A percentile compares a stretch with the other conserved stretches of the same genome.
Evolutionary conservation across 2,329 filamentous ascomycete species (phyloP).

Genomic region (Penicillium nordicum): DNA sequence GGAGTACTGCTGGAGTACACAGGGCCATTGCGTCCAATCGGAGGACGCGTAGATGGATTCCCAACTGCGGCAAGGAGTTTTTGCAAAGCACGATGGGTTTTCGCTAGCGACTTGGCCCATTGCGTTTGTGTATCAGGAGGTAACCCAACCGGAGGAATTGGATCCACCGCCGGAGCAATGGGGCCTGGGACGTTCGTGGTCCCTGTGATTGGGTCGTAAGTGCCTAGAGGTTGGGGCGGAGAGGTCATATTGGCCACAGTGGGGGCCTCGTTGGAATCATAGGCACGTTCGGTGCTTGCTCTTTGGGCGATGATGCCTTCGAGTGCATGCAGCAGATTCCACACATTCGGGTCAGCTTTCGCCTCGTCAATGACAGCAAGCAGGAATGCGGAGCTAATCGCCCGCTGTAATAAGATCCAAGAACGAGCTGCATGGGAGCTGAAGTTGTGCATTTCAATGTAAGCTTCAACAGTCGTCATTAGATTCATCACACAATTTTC

Average conservation of each 20-base stretch:
- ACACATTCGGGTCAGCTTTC: constrained; percentile 40
- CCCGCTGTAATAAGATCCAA: constrained; percentile 48
- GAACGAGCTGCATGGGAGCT: constrained; percentile 45
- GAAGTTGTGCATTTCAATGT: constrained; percentile 53
- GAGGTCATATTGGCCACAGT: constrained; percentile 18
- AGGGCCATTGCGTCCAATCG: constrained; percentile 13
- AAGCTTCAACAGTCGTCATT: constrained; percentile 57
- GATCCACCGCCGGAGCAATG: constrained; percentile 26
- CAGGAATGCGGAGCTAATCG: constrained; percentile 48
- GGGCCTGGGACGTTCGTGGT: constrained; percentile 28
- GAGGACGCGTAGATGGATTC: constrained; percentile 20
- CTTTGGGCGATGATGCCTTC: constrained; percentile 46
- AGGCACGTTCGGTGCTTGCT: constrained; percentile 36
- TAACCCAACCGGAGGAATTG: constrained; percentile 28
- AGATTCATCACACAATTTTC: constrained; percentile 56
- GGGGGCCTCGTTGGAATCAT: constrained; percentile 17
- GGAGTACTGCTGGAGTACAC: constrained; percentile 17
- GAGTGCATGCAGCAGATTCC: constrained; percentile 40
- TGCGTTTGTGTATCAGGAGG: constrained; percentile 39
- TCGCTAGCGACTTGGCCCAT: constrained; percentile 47
- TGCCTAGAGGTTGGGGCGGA: constrained; percentile 15
- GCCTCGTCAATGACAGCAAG: constrained; percentile 47
- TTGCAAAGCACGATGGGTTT: constrained; percentile 45
- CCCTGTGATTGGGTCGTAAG: constrained; percentile 29
- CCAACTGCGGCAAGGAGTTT: constrained; percentile 44